Conservation (phyloP, 2,329 filamentous ascomycete genomes). For the Colletotrichum sp. region DNA sequence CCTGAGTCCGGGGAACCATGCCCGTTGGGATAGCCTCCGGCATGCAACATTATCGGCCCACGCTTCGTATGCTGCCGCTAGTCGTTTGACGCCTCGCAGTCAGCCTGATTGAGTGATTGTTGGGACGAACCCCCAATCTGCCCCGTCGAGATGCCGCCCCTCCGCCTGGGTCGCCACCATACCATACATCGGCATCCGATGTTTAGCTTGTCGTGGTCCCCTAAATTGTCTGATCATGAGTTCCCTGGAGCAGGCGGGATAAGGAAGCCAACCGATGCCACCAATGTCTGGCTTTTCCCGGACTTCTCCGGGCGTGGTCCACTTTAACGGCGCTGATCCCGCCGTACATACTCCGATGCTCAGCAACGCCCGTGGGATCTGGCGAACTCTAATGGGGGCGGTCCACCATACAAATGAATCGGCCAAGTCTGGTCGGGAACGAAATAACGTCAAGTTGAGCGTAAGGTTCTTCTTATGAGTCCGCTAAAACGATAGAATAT, state of each 20-base stretch:
- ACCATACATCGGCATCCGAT: not conserved
- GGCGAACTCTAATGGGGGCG: too few relatives aligned
- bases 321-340: too few relatives aligned
- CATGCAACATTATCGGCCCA: not conserved
- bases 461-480: too few relatives aligned
- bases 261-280: not conserved
- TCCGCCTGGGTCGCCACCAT: not conserved
- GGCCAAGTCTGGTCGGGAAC: too few relatives aligned
- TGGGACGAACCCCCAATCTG: not conserved
- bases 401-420: too few relatives aligned
- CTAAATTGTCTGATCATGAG: not conserved
- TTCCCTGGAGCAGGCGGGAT: rapidly evolving
- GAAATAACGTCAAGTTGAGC: too few relatives aligned
- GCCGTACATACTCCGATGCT: too few relatives aligned
- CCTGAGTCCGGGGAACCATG: not conserved
- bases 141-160: not conserved
- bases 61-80: not conserved
- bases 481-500: too few relatives aligned
- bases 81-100: not conserved
- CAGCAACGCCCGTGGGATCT: too few relatives aligned
- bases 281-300: too few relatives aligned
- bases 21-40: not conserved
- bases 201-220: not conserved
- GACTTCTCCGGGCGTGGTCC: too few relatives aligned
- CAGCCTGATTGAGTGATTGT: not conserved